Evolutionary conservation across 176 grass and related monocot genomes (phyloP).

Genomic region (Juncus inflexus): DNA sequence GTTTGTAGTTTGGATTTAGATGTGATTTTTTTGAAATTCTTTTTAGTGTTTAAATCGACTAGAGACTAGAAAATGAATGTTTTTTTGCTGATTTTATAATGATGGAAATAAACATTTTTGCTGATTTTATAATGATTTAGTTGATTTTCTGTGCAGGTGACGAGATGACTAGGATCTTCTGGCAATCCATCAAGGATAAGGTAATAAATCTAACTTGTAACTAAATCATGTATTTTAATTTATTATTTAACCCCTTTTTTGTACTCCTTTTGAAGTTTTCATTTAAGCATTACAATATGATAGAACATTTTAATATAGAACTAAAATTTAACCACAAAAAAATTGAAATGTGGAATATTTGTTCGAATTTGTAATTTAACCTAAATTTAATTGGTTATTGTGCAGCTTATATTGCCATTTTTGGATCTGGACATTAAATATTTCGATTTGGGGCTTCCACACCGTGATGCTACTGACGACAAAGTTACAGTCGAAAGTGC

Average conservation of each 20-base stretch:
- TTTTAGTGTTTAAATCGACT: background rate
- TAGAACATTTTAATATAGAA: too few species aligned
- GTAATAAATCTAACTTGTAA: conserved; percentile 26
- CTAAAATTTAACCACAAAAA: too few species aligned
- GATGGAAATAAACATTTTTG: background rate
- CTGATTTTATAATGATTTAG: background rate
- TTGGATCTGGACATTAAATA: conserved; percentile 96
- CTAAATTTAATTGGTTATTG: conserved; percentile 7
- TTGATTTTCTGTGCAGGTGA: conserved; percentile 46
- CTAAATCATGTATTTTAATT: background rate
- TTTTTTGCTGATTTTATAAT: background rate
- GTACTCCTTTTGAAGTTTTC: background rate
- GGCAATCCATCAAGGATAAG: conserved; percentile 96
- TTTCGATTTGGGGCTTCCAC: conserved; percentile 73
- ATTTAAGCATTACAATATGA: too few species aligned
- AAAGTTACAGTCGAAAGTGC: conserved; percentile 93
- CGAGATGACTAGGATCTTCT: conserved; percentile 96
- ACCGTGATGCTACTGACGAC: conserved; percentile 93
- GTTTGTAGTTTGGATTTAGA: background rate
- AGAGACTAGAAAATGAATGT: background rate
- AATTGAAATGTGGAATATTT: too few species aligned
- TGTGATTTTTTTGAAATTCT: conserved; percentile 4
- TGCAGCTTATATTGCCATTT: conserved; percentile 90
- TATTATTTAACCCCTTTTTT: conserved; percentile 6
- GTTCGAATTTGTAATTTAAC: too few species aligned